A percentile compares a stretch with the other conserved stretches of the same genome.
Conservation (phyloP, 345 rosid genomes). For the Corchorus capsularis region DNA sequence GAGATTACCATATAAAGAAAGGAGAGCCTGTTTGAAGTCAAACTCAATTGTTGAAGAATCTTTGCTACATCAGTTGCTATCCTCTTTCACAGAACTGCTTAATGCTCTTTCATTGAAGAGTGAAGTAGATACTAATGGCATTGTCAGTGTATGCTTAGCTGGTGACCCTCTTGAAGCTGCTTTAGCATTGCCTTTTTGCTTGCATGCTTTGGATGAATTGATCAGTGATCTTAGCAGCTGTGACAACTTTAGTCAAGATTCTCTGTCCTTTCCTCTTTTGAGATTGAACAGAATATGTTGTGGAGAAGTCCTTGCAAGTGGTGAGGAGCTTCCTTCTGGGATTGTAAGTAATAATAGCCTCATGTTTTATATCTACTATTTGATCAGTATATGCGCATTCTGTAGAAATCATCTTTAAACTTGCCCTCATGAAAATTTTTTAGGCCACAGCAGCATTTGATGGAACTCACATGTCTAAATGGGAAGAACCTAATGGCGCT, state of each 20-base stretch:
- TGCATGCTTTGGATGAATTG: slow-evolving; percentile 69
- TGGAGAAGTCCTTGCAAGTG: slow-evolving; percentile 88
- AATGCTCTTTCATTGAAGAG: slow-evolving; percentile 64
- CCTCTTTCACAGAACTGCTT: slow-evolving; percentile 52
- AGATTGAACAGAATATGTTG: slow-evolving; percentile 77
- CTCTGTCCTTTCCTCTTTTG: slow-evolving; percentile 57
- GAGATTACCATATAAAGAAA: slow-evolving; percentile 58
- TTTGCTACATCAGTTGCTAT: slow-evolving; percentile 52
- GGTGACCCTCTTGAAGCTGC: slow-evolving; percentile 74
- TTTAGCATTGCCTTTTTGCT: slow-evolving; percentile 69
- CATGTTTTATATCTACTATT: slow-evolving; percentile 11
- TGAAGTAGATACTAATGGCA: slow-evolving; percentile 42
- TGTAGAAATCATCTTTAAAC: slow-evolving; percentile 15
- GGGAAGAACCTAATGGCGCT: slow-evolving; percentile 98
- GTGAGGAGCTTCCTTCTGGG: slow-evolving; percentile 89
- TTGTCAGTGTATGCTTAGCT: slow-evolving; percentile 55
- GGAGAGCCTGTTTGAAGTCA: slow-evolving; percentile 53
- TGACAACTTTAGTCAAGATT: slow-evolving; percentile 39
- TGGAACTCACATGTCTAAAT: slow-evolving; percentile 75
- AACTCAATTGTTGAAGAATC: slow-evolving; percentile 35
- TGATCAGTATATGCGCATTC: neutral
- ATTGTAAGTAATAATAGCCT: slow-evolving; percentile 55
- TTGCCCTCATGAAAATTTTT: slow-evolving; percentile 26
- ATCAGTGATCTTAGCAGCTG: slow-evolving; percentile 43
- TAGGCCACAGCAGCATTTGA: slow-evolving; percentile 93